These are phyloP conservation scores for Fusarium subtropicale DNA, from an alignment of 2,329 filamentous ascomycete genomes.

Conservation along the genomic window DNA sequence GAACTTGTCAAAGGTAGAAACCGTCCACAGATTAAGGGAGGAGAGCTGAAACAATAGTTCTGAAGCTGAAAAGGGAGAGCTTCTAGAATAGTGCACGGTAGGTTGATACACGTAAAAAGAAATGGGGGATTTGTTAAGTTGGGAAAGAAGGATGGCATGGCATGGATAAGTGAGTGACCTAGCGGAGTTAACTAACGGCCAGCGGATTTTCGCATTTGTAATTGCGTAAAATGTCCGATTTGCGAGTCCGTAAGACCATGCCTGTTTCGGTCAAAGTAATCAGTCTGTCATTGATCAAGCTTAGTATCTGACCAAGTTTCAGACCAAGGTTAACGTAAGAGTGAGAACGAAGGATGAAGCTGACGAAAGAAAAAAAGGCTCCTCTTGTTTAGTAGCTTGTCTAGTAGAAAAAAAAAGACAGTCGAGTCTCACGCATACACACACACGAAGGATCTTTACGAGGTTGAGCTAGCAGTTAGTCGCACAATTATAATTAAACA, in stretches of 20 bases:
- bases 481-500: constrained; percentile 9
- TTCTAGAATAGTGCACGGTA: constrained; percentile 7
- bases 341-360: constrained; percentile 21
- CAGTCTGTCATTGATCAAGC: constrained; percentile 8
- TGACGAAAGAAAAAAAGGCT: constrained; percentile 13
- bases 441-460: background rate
- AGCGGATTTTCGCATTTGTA: constrained; percentile 39
- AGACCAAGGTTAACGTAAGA: constrained; percentile 16
- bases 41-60: constrained; percentile 9
- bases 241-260: constrained; percentile 31
- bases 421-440: constrained; percentile 12
- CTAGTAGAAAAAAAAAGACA: background rate
- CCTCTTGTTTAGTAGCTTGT: background rate
- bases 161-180: constrained; percentile 16
- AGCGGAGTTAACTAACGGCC: constrained; percentile 39
- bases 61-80: background rate
- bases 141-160: constrained; percentile 5
- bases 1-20: background rate
- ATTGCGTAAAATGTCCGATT: constrained; percentile 44
- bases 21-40: constrained; percentile 1
- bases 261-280: constrained; percentile 22
- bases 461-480: constrained; percentile 11
- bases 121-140: constrained; percentile 27
- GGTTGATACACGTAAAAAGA: constrained; percentile 20
- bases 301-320: constrained; percentile 32